phyloP scores from a whole-genome alignment of 306 rosid genomes.

The Cucurbita moschata region DNA sequence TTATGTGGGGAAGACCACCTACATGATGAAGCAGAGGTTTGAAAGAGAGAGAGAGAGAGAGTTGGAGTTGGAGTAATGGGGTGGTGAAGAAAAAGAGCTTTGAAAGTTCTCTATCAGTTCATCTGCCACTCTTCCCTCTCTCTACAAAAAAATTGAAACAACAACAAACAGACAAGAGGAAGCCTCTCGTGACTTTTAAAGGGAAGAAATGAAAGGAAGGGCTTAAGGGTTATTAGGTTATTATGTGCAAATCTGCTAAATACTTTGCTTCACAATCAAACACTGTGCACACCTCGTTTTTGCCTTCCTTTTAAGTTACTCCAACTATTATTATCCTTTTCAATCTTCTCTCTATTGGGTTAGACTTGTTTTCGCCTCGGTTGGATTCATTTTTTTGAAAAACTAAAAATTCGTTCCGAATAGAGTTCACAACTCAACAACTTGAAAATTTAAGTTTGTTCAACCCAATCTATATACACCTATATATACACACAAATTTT shows the following conservation, averaged over 20 bases:
- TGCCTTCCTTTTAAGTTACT: constrained; percentile 9
- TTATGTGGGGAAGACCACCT: constrained; percentile 36
- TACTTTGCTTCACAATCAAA: too few species aligned
- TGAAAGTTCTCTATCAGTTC: constrained; percentile 99
- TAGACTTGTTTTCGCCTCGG: too few species aligned
- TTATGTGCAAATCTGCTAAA: constrained; percentile 1
- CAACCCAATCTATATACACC: too few species aligned
- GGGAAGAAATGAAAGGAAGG: constrained; percentile 3
- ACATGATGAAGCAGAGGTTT: constrained; percentile 69
- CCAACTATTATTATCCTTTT: background rate
- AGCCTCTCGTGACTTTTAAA: constrained; percentile 83
- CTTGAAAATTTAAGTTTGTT: too few species aligned
- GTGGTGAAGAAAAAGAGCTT: constrained; percentile 64
- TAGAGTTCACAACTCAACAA: too few species aligned
- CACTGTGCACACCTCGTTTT: background rate
- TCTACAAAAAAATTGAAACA: background rate
- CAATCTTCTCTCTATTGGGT: too few species aligned
- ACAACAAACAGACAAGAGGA: constrained; percentile 39
- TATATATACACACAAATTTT: too few species aligned
- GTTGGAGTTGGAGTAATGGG: constrained; percentile 70
- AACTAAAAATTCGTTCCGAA: too few species aligned
- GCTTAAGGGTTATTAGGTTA: background rate
- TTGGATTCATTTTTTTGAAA: too few species aligned
- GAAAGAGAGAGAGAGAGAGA: constrained; percentile 24
- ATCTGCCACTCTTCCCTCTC: constrained; percentile 50